These are phyloP conservation scores for Geotrichum klebahnii DNA, from an alignment of 1,139 yeast genomes.

Conservation along the genomic window DNA sequence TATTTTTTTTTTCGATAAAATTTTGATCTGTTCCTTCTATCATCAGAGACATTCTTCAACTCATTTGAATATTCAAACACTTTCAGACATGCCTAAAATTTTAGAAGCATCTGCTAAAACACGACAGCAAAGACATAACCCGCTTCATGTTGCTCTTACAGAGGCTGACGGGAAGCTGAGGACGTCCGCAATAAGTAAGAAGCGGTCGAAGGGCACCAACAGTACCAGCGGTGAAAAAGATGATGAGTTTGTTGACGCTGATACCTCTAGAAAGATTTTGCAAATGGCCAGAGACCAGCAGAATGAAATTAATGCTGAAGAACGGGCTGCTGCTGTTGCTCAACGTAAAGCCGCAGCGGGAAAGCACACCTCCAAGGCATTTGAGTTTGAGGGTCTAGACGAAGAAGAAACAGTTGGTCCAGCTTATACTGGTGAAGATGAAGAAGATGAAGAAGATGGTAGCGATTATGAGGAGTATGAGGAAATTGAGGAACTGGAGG, in stretches of 20 bases:
- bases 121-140: constrained; percentile 19
- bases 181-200: constrained; percentile 21
- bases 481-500: constrained; percentile 49
- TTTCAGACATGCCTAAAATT: constrained; percentile 14
- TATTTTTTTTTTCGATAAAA: constrained; percentile 2
- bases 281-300: constrained; percentile 89
- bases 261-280: constrained; percentile 76
- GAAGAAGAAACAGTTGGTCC: constrained; percentile 17
- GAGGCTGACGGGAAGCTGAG: constrained; percentile 26
- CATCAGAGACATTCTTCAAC: background rate
- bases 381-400: constrained; percentile 13
- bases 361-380: background rate
- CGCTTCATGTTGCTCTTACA: constrained; percentile 20
- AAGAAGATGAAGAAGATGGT: constrained; percentile 40
- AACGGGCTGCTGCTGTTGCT: constrained; percentile 18
- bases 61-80: background rate
- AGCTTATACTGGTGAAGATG: constrained; percentile 27
- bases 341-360: constrained; percentile 14
- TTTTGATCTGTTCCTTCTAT: constrained; percentile 3
- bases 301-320: constrained; percentile 74
- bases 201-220: constrained; percentile 20
- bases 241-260: constrained; percentile 73
- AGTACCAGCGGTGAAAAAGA: constrained; percentile 46
- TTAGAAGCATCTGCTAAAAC: background rate
- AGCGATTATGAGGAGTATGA: constrained; percentile 46